Evolutionary conservation across 495 filamentous ascomycete genomes (phyloP).

Genomic region (Trichocladium antarcticum): DNA sequence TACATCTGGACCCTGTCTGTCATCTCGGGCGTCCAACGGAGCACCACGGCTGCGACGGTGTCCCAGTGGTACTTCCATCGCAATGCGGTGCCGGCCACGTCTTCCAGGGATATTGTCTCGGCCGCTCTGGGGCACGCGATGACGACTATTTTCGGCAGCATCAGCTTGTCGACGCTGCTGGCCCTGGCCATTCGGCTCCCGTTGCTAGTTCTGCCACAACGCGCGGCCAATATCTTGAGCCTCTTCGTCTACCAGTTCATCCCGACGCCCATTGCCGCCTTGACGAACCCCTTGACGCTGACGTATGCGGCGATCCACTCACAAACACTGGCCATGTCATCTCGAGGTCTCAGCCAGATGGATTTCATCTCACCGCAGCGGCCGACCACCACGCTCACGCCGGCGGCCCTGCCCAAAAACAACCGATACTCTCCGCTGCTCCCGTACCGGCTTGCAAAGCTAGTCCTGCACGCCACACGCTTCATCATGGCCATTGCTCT

Average conservation of each 20-base stretch:
- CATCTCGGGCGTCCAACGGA: conserved; percentile 73
- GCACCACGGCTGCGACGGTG: conserved; percentile 87
- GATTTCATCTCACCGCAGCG: conserved; percentile 52
- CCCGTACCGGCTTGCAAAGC: conserved; percentile 80
- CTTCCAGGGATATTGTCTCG: conserved; percentile 64
- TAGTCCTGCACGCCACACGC: conserved; percentile 80
- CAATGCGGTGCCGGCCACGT: conserved; percentile 61
- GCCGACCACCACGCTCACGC: conserved; percentile 52
- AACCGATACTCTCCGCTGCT: conserved; percentile 36
- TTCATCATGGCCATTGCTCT: conserved; percentile 80
- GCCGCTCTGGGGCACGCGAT: conserved; percentile 70
- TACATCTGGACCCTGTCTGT: conserved; percentile 92
- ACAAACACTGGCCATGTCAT: conserved; percentile 61
- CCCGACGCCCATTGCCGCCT: conserved; percentile 67
- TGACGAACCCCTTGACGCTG: conserved; percentile 82
- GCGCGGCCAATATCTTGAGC: conserved; percentile 52
- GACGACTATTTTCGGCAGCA: conserved; percentile 83
- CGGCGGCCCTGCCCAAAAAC: conserved; percentile 42
- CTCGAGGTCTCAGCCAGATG: conserved; percentile 66
- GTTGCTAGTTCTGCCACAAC: conserved; percentile 67
- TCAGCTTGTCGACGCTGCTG: conserved; percentile 73
- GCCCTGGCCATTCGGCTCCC: conserved; percentile 75
- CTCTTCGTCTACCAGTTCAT: conserved; percentile 67
- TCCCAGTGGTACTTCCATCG: conserved; percentile 99
- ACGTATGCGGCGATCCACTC: conserved; percentile 94